Conservation (phyloP, 192 early-diverging fungal genomes). For the Linnemannia schmuckeri region DNA sequence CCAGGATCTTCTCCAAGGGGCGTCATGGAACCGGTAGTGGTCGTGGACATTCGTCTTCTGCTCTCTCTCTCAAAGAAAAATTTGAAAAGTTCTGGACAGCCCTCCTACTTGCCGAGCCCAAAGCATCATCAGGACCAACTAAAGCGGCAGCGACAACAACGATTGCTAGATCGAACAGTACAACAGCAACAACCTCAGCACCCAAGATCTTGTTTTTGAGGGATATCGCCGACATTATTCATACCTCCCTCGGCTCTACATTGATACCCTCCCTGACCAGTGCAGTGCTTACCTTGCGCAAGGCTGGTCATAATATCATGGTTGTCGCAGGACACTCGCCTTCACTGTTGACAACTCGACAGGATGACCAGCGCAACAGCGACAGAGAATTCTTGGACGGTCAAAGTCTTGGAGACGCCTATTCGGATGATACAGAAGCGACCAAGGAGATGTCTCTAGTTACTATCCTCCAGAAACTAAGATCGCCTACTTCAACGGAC, state of each 20-base stretch:
- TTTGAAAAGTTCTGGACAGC: slow-evolving; percentile 58
- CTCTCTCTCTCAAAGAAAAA: slow-evolving; percentile 40
- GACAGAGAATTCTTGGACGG: not conserved
- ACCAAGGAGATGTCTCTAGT: slow-evolving; percentile 18
- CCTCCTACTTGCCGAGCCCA: slow-evolving; percentile 38
- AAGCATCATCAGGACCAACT: not conserved
- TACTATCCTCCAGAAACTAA: slow-evolving; percentile 49
- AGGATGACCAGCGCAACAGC: not conserved
- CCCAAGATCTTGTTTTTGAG: slow-evolving; percentile 64
- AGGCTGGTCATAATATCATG: slow-evolving; percentile 61
- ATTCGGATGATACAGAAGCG: slow-evolving; percentile 25
- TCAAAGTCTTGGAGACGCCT: not conserved
- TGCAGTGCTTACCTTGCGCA: slow-evolving; percentile 58
- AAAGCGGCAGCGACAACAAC: not conserved
- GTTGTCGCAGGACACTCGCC: slow-evolving; percentile 63
- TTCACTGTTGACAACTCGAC: slow-evolving; percentile 30
- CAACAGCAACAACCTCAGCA: not conserved
- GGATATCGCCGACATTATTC: slow-evolving; percentile 63
- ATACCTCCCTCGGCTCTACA: slow-evolving; percentile 47
- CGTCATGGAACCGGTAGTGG: not conserved
- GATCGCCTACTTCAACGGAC: slow-evolving; percentile 6
- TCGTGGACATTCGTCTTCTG: slow-evolving; percentile 22
- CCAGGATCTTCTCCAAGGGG: slow-evolving; percentile 22
- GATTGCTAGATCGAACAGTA: not conserved
- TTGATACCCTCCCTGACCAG: slow-evolving; percentile 58